A percentile compares a stretch with the other conserved stretches of the same genome.
Conservation (phyloP, 2,329 filamentous ascomycete genomes). For the Lecanicillium sp. region DNA sequence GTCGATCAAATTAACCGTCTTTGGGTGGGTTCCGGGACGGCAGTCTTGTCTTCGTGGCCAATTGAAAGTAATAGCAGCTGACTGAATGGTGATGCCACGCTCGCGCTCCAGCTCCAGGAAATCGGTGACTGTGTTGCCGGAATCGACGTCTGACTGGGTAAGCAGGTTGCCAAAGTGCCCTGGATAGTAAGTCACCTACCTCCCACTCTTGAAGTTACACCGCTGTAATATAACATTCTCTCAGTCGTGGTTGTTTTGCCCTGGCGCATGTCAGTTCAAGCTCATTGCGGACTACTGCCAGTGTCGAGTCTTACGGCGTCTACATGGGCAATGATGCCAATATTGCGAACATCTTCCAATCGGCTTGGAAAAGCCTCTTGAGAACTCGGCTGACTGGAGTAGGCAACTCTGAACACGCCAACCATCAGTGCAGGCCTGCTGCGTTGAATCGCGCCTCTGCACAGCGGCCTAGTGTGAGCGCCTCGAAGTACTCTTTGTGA, state of each 20-base stretch:
- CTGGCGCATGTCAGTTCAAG: slow-evolving; percentile 20
- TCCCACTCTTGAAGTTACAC: slow-evolving; percentile 78
- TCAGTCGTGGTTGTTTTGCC: slow-evolving; percentile 98
- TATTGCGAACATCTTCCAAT: slow-evolving; percentile 66
- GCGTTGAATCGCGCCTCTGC: not conserved
- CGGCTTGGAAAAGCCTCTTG: slow-evolving; percentile 8
- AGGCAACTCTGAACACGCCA: not conserved
- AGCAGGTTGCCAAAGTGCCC: slow-evolving; percentile 4
- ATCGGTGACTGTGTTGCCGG: slow-evolving; percentile 94
- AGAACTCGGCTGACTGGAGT: slow-evolving; percentile 10
- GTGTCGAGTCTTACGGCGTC: slow-evolving; percentile 63
- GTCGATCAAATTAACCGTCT: slow-evolving; percentile 87
- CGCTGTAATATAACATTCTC: slow-evolving; percentile 97
- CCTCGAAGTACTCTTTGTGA: not conserved
- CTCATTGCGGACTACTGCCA: too few species aligned
- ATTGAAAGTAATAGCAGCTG: slow-evolving; percentile 87
- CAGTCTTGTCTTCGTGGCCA: slow-evolving; percentile 62
- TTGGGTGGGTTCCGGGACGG: slow-evolving; percentile 32
- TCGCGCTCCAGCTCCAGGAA: slow-evolving; percentile 89
- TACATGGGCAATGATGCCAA: slow-evolving; percentile 97
- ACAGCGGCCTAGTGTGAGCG: not conserved
- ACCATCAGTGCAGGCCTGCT: slow-evolving; percentile 1
- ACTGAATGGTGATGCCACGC: slow-evolving; percentile 94
- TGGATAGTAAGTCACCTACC: slow-evolving; percentile 30
- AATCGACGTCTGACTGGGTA: slow-evolving; percentile 64